Conservation (phyloP, 1,139 yeast genomes). For the Zygosaccharomyces pseudobailii region DNA sequence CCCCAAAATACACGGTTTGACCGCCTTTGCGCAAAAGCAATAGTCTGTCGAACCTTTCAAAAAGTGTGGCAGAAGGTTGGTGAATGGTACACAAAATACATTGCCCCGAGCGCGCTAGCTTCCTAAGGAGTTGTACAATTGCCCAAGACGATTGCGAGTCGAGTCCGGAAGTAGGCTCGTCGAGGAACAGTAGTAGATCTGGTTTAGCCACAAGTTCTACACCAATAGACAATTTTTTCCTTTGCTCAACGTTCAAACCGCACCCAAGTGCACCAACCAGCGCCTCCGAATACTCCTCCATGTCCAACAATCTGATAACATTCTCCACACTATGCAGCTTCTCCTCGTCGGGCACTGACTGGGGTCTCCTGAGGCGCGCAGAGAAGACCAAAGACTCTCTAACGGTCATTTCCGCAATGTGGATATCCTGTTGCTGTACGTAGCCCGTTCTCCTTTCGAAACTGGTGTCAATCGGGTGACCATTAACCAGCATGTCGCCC, state of each 20-base stretch:
- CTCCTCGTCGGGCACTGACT: conserved; percentile 39
- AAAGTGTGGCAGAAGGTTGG: conserved; percentile 37
- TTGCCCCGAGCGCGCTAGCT: conserved; percentile 44
- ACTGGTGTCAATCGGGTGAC: conserved; percentile 40
- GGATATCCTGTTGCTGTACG: conserved; percentile 57
- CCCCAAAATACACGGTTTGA: conserved; percentile 42
- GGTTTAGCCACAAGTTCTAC: conserved; percentile 48
- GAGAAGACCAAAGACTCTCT: conserved; percentile 49
- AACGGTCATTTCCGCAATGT: conserved; percentile 46
- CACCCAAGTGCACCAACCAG: conserved; percentile 42
- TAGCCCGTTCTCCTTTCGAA: conserved; percentile 54
- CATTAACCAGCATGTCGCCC: conserved; percentile 53
- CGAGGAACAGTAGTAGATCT: conserved; percentile 42
- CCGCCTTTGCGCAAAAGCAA: conserved; percentile 41
- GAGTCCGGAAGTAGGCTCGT: conserved; percentile 47
- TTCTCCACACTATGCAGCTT: conserved; percentile 43
- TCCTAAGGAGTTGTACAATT: conserved; percentile 40
- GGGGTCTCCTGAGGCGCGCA: conserved; percentile 40
- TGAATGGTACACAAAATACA: conserved; percentile 46
- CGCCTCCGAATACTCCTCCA: conserved; percentile 20
- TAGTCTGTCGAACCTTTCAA: conserved; percentile 40
- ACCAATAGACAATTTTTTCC: conserved; percentile 50
- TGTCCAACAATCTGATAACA: conserved; percentile 42
- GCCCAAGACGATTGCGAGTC: conserved; percentile 49
- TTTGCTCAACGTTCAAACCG: conserved; percentile 42